phyloP scores from a whole-genome alignment of 129 eudicot species.

The Tanacetum coccineum region DNA sequence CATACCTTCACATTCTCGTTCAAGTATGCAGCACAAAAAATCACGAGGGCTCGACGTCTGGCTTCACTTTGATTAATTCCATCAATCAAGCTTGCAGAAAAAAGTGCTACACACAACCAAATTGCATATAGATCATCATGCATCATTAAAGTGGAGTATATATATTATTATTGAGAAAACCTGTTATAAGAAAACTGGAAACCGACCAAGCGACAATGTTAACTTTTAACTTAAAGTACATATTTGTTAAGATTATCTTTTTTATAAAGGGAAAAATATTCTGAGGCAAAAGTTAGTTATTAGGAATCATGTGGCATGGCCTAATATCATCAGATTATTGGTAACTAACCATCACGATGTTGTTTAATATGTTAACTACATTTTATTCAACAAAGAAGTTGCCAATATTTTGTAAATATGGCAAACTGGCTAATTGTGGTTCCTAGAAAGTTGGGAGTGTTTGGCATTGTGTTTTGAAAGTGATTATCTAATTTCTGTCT shows the following conservation, averaged over 20 bases:
- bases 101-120: constrained; percentile 51
- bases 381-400: not conserved
- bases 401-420: not conserved
- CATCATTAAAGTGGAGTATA: not conserved
- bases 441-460: not conserved
- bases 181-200: not conserved
- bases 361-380: not conserved
- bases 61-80: constrained; percentile 86
- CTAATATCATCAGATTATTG: not conserved
- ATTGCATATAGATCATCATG: constrained; percentile 8
- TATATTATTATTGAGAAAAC: not conserved
- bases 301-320: not conserved
- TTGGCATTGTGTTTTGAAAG: too few species aligned
- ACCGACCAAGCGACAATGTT: too few species aligned
- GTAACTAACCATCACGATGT: not conserved
- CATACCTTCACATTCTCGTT: constrained; percentile 68
- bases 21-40: constrained; percentile 63
- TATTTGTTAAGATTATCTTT: not conserved
- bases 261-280: not conserved
- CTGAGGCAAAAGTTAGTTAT: not conserved
- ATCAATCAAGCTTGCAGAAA: constrained; percentile 63
- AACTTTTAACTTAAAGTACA: constrained; percentile 3
- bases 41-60: constrained; percentile 72
- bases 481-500: too few species aligned
- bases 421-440: not conserved